Conservation (phyloP, 2,329 filamentous ascomycete species). For the Sphaerulina musiva region DNA sequence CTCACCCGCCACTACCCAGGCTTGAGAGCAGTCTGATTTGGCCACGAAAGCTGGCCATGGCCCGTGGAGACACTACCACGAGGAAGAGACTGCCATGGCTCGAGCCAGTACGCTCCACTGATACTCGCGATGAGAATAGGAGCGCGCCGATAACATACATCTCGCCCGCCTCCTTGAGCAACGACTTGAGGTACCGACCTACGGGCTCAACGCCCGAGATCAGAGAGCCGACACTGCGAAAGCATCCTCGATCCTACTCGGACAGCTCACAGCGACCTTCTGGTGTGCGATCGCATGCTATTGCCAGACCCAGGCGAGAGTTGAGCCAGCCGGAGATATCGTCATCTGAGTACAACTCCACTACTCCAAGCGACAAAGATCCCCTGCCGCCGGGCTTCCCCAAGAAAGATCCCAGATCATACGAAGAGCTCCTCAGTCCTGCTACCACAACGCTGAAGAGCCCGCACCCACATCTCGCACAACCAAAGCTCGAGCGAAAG, state of each 20-base stretch:
- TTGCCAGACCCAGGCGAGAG: constrained; percentile 1
- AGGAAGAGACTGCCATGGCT: constrained; percentile 26
- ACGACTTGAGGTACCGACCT: constrained; percentile 19
- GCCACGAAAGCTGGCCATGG: background rate
- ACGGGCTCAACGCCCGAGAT: constrained; percentile 20
- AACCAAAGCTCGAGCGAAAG: background rate
- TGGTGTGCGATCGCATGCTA: background rate
- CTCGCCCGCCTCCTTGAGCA: constrained; percentile 1
- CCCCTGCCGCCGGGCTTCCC: constrained; percentile 8
- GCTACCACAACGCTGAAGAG: background rate
- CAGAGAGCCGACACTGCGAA: background rate
- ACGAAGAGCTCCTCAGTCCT: constrained; percentile 19
- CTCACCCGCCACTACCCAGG: background rate
- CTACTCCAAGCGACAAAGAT: constrained; percentile 9
- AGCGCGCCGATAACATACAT: background rate
- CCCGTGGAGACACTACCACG: background rate
- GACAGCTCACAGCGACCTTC: constrained; percentile 10
- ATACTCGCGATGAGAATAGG: background rate
- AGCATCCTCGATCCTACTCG: constrained; percentile 6
- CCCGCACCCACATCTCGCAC: background rate
- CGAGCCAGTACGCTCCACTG: background rate
- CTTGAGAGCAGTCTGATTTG: background rate
- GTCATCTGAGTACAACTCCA: constrained; percentile 28
- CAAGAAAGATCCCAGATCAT: constrained; percentile 21
- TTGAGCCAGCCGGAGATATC: constrained; percentile 10